Evolutionary conservation across 177 flowering plant species (phyloP).

Genomic region (Vitis hybrid): DNA sequence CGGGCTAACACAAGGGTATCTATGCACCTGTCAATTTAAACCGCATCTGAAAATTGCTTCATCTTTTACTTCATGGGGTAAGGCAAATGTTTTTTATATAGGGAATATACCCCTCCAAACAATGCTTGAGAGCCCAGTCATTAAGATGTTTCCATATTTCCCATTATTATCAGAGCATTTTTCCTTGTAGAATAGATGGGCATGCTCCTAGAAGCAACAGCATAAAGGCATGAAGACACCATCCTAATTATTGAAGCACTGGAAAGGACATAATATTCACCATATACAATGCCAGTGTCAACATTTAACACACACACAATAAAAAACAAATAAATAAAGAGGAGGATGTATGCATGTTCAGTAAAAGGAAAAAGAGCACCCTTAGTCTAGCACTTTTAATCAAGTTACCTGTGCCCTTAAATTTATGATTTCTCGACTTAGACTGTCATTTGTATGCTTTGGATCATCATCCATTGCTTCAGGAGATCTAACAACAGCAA

Average conservation of each 20-base stretch:
- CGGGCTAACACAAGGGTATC: too few relatives aligned
- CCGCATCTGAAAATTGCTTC: background rate
- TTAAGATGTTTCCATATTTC: background rate
- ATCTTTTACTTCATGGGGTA: background rate
- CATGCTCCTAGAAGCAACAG: background rate
- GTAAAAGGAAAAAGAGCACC: background rate
- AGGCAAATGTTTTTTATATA: background rate
- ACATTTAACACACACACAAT: too few relatives aligned
- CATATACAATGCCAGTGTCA: background rate
- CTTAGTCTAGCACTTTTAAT: background rate
- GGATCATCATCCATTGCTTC: slow-evolving; percentile 25
- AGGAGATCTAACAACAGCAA: slow-evolving; percentile 15
- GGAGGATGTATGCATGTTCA: background rate
- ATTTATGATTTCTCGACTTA: slow-evolving; percentile 38
- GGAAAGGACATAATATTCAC: background rate
- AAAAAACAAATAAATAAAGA: background rate
- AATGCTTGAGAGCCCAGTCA: background rate
- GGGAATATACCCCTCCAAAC: background rate
- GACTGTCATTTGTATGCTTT: slow-evolving; percentile 27
- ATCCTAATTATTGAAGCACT: background rate
- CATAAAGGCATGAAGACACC: background rate
- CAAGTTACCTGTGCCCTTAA: slow-evolving; percentile 52
- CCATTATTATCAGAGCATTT: background rate
- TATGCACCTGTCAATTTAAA: too few relatives aligned
- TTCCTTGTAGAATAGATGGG: background rate